Percentiles rank a stretch among this genome's conserved stretches.
Evolutionary conservation across 2,329 filamentous ascomycete genomes (phyloP).

Genomic region (Fusarium continuum): DNA sequence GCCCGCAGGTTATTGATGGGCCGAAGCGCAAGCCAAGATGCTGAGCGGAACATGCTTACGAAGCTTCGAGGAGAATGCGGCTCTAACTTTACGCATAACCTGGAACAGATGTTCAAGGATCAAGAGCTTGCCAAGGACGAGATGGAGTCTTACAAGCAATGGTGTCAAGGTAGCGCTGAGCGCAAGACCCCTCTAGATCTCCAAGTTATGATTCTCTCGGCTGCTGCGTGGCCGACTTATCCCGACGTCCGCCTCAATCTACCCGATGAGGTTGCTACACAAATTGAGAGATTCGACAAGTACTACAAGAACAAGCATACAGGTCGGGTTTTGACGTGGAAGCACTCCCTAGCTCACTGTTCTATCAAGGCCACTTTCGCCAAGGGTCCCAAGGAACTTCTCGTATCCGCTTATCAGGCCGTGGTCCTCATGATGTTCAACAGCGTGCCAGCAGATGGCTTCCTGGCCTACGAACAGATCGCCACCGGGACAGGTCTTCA

Average conservation of each 20-base stretch:
- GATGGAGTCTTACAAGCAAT: conserved; percentile 86
- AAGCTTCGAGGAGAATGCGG: conserved; percentile 94
- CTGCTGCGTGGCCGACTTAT: conserved; percentile 93
- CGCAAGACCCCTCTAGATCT: conserved; percentile 66
- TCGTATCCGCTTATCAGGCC: conserved; percentile 92
- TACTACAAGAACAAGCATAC: conserved; percentile 93
- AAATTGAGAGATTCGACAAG: conserved; percentile 81
- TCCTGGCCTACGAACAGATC: conserved; percentile 80
- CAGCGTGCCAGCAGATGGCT: conserved; percentile 64
- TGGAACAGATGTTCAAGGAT: conserved; percentile 99
- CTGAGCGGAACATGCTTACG: conserved; percentile 93
- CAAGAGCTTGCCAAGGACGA: conserved; percentile 93
- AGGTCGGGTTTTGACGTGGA: conserved; percentile 88
- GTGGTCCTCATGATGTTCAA: conserved; percentile 94
- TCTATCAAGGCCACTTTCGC: conserved; percentile 83
- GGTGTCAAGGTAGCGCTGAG: conserved; percentile 61
- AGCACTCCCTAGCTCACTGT: conserved; percentile 91
- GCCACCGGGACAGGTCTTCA: conserved; percentile 77
- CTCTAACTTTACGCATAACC: conserved; percentile 91
- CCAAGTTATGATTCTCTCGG: conserved; percentile 88
- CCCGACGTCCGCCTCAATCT: conserved; percentile 77
- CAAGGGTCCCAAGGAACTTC: conserved; percentile 83
- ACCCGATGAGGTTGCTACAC: conserved; percentile 76
- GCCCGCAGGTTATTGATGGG: conserved; percentile 90
- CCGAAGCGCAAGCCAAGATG: conserved; percentile 91